phyloP scores from a whole-genome alignment of 352 stramenopile genomes.

The Bremia lactucae region DNA sequence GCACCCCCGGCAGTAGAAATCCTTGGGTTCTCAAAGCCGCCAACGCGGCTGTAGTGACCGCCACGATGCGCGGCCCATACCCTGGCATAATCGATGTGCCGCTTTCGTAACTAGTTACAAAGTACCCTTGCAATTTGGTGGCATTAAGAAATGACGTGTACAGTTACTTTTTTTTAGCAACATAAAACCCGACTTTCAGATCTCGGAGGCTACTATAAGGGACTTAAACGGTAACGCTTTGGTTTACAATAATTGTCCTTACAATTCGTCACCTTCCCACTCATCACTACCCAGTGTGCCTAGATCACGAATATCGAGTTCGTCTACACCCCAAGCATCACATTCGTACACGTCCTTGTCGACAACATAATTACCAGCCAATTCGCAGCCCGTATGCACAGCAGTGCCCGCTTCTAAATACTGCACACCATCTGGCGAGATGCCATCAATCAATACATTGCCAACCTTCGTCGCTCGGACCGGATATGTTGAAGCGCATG shows the following conservation, averaged over 20 bases:
- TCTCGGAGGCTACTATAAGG: too few species aligned
- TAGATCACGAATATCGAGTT: conserved; percentile 11
- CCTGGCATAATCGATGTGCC: conserved; percentile 14
- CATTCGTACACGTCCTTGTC: conserved; percentile 54
- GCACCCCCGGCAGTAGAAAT: conserved; percentile 78
- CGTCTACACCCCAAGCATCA: conserved; percentile 16
- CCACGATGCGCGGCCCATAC: conserved; percentile 15
- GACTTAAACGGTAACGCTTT: too few species aligned
- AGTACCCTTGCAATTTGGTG: conserved; percentile 8
- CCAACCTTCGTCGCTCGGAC: conserved; percentile 61
- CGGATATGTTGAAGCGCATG: conserved; percentile 40
- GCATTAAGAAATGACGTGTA: too few species aligned
- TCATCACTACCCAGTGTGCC: conserved; percentile 25
- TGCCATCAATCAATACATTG: conserved; percentile 62
- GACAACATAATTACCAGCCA: conserved; percentile 68
- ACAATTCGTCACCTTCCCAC: conserved; percentile 58
- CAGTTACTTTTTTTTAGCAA: too few species aligned
- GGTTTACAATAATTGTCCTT: conserved; percentile 1
- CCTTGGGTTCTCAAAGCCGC: conserved; percentile 4
- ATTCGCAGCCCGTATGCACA: conserved; percentile 46
- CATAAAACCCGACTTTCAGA: too few species aligned
- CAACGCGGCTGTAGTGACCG: conserved; percentile 12
- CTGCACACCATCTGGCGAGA: conserved; percentile 54
- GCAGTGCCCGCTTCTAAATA: conserved; percentile 58
- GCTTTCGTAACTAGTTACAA: too few species aligned